A percentile compares a stretch with the other conserved stretches of the same genome.
Evolutionary conservation across 805 yeast species (phyloP).

Genomic region (Kregervanrija fluxuum): DNA sequence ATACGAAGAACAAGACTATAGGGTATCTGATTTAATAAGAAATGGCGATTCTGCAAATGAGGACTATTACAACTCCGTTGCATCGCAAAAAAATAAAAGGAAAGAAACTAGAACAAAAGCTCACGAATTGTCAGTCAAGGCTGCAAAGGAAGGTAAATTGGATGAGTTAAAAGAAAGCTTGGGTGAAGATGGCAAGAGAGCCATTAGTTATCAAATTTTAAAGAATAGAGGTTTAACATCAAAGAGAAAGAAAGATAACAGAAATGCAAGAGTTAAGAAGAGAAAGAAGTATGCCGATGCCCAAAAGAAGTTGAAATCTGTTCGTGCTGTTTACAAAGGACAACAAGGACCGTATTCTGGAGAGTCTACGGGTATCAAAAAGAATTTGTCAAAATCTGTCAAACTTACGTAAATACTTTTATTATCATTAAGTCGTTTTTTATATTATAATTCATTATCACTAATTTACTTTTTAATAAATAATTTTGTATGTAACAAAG

Average conservation of each 20-base stretch:
- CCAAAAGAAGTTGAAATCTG: conserved; percentile 84
- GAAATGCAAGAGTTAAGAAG: conserved; percentile 97
- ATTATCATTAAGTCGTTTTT: too few species aligned
- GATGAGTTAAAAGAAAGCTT: conserved; percentile 57
- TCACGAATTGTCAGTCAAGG: conserved; percentile 64
- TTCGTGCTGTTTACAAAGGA: conserved; percentile 78
- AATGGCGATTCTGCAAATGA: conserved; percentile 34
- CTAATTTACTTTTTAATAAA: too few species aligned
- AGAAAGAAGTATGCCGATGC: conserved; percentile 95
- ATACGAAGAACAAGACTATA: too few species aligned
- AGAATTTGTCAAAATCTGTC: conserved; percentile 83
- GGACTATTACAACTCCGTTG: conserved; percentile 52
- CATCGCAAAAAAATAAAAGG: conserved; percentile 37
- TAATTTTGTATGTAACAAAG: too few species aligned
- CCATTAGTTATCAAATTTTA: conserved; percentile 86
- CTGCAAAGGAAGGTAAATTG: conserved; percentile 79
- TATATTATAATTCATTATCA: too few species aligned
- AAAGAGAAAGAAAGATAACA: conserved; percentile 83
- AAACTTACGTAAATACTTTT: conserved; percentile 41
- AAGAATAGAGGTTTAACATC: conserved; percentile 96
- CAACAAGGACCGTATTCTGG: conserved; percentile 82
- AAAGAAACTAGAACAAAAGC: conserved; percentile 52
- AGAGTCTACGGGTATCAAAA: conserved; percentile 95
- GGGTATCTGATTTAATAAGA: too few species aligned
- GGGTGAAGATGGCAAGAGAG: conserved; percentile 86